These are phyloP conservation scores for Fusarium sp. DNA, from an alignment of 2,329 filamentous ascomycete species.

Conservation along the genomic window DNA sequence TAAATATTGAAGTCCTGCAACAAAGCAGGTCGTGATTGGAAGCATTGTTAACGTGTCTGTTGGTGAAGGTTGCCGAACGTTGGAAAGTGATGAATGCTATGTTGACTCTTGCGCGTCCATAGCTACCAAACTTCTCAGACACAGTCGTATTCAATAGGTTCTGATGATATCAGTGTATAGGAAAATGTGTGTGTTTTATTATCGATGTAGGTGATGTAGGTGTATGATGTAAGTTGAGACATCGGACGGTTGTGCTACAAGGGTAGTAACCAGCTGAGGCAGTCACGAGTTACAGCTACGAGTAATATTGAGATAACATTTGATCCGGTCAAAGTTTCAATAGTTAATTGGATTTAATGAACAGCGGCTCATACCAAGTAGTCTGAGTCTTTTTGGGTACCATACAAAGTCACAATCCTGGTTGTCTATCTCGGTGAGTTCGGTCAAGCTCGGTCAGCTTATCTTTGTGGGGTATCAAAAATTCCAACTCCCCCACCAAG, in stretches of 20 bases:
- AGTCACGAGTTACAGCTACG: background rate
- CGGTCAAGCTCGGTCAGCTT: conserved; percentile 46
- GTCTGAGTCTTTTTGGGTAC: no score
- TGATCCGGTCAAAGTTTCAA: background rate
- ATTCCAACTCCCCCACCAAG: conserved; percentile 45
- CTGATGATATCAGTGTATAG: no score
- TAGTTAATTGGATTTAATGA: background rate
- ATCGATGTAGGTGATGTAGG: conserved; percentile 4
- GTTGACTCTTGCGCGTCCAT: conserved; percentile 14
- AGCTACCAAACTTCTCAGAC: no score
- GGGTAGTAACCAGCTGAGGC: background rate
- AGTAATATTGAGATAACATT: background rate
- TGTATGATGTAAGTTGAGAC: conserved; percentile 26
- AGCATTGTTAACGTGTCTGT: conserved; percentile 42
- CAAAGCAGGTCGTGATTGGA: conserved; percentile 54
- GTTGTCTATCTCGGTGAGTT: conserved; percentile 29
- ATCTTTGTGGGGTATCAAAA: conserved; percentile 50
- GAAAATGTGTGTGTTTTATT: background rate
- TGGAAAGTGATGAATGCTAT: conserved; percentile 15
- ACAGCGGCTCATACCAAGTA: background rate
- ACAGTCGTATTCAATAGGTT: no score
- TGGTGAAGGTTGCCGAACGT: conserved; percentile 2
- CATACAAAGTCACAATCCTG: no score
- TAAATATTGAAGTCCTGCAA: conserved; percentile 57
- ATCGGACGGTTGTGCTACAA: background rate